phyloP scores from a whole-genome alignment of 192 early-diverging fungal genomes.

The Dissophora ornata region DNA sequence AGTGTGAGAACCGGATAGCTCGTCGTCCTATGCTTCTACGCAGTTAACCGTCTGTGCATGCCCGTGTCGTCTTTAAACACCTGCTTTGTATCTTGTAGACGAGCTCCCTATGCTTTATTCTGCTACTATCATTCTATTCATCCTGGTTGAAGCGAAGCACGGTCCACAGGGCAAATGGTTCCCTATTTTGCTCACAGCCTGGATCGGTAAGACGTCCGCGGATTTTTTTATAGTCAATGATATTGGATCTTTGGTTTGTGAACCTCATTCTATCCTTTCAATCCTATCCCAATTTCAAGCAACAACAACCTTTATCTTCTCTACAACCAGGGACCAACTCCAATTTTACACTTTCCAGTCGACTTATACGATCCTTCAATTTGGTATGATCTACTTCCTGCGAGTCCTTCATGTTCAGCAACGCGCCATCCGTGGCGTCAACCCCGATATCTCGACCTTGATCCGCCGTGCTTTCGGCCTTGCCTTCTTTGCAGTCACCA shows the following conservation, averaged over 20 bases:
- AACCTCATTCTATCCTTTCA: too few species aligned
- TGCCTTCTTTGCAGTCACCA: conserved; percentile 17
- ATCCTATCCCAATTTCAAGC: too few species aligned
- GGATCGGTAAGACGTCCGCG: conserved; percentile 40
- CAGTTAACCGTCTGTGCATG: too few species aligned
- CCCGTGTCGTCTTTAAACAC: too few species aligned
- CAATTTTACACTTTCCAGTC: conserved; percentile 38
- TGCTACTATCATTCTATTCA: conserved; percentile 48
- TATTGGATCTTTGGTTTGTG: too few species aligned
- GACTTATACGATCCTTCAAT: conserved; percentile 36
- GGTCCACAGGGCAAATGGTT: conserved; percentile 58
- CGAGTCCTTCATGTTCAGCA: conserved; percentile 30
- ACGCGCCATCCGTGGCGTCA: not conserved
- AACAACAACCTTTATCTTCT: conserved; percentile 49
- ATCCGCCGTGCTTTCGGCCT: conserved; percentile 23
- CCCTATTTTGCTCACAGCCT: conserved; percentile 55
- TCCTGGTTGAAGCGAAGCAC: conserved; percentile 51
- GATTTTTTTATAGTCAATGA: too few species aligned
- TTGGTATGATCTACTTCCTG: conserved; percentile 27
- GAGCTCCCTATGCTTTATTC: conserved; percentile 52
- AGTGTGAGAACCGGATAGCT: conserved; percentile 1
- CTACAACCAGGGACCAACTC: conserved; percentile 18
- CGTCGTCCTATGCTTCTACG: not conserved
- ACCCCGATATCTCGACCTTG: conserved; percentile 18
- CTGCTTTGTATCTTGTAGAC: conserved; percentile 16